These are phyloP conservation scores for Chlorella vulgaris DNA, from an alignment of 139 green algal species.

Conservation along the genomic window DNA sequence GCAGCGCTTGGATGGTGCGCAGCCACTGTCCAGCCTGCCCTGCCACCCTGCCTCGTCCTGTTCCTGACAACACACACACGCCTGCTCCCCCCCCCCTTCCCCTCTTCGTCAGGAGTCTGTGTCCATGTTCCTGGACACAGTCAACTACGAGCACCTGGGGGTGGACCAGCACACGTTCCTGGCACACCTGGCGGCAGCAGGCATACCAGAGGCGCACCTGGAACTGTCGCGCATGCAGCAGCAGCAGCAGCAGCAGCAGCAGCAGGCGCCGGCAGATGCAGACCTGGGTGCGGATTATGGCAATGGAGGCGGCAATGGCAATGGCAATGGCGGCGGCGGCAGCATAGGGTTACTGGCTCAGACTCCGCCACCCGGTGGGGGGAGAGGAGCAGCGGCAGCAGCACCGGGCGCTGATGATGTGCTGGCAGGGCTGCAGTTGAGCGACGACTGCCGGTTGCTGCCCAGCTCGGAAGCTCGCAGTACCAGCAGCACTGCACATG, in stretches of 20 bases:
- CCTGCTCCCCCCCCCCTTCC: no score
- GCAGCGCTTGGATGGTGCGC: neutral
- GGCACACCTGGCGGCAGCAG: constrained; percentile 33
- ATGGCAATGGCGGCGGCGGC: no score
- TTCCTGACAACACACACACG: neutral
- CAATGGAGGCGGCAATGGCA: neutral
- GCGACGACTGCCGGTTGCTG: no score
- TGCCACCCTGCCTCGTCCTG: neutral
- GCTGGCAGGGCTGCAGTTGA: no score
- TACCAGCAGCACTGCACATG: no score
- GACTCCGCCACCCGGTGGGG: no score
- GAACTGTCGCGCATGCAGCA: constrained; percentile 27
- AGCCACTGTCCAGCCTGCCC: constrained; percentile 19
- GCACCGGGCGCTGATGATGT: no score
- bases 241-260: constrained; percentile 3
- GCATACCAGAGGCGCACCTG: constrained; percentile 46
- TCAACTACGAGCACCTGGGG: constrained; percentile 40
- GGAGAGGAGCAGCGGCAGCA: no score
- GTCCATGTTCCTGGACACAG: constrained; percentile 50
- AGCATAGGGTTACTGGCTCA: no score
- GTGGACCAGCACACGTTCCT: constrained; percentile 40
- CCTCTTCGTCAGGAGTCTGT: constrained; percentile 32
- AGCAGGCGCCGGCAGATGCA: neutral
- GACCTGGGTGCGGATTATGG: neutral
- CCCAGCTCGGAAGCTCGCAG: no score